phyloP scores from a whole-genome alignment of 371 early-diverging fungal genomes.

The Saksenaea oblongispora region DNA sequence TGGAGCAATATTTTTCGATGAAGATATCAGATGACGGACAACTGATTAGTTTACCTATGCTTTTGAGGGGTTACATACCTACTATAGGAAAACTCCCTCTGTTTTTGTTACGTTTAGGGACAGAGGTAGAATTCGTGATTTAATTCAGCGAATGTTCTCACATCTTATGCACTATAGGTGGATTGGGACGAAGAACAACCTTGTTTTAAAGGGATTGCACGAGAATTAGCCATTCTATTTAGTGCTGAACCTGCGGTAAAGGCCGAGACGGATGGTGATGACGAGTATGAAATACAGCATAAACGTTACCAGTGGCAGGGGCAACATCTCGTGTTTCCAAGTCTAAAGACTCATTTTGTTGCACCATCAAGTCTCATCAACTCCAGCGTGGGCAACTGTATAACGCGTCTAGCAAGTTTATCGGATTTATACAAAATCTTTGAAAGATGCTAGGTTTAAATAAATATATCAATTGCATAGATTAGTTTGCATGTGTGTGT shows the following conservation, averaged over 20 bases:
- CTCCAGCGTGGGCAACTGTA: constrained; percentile 34
- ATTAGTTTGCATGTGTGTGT: too few species aligned
- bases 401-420: constrained; percentile 78
- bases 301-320: constrained; percentile 59
- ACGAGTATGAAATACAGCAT: constrained; percentile 18
- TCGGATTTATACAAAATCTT: constrained; percentile 93
- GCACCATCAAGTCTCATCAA: constrained; percentile 63
- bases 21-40: constrained; percentile 62
- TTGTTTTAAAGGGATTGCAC: constrained; percentile 74
- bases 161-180: constrained; percentile 45
- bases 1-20: constrained; percentile 85
- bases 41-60: constrained; percentile 73
- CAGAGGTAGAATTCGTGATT: constrained; percentile 51
- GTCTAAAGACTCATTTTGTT: constrained; percentile 65
- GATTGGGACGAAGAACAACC: constrained; percentile 81
- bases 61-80: constrained; percentile 79
- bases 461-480: neutral
- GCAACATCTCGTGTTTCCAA: constrained; percentile 80
- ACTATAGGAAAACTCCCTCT: constrained; percentile 81
- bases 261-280: constrained; percentile 7
- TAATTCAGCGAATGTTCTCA: neutral
- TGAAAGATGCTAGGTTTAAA: constrained; percentile 77
- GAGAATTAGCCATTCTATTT: constrained; percentile 81
- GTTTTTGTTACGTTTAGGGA: constrained; percentile 78
- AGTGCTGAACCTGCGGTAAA: constrained; percentile 66